Conservation (phyloP, 2,329 filamentous ascomycete genomes). For the Xylaria sp. region DNA sequence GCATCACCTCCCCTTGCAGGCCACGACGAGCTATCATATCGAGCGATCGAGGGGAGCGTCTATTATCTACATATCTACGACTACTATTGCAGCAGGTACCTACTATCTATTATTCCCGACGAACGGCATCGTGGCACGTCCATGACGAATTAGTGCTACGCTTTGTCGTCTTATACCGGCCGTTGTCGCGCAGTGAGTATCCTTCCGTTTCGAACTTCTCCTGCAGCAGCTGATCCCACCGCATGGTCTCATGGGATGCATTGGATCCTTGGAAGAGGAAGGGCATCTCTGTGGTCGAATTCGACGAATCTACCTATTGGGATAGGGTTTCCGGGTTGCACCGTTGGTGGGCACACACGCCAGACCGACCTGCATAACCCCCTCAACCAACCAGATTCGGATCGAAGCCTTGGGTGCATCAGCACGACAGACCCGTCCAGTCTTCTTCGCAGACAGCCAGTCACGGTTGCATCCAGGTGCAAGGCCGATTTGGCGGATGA, state of each 20-base stretch:
- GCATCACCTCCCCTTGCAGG: slow-evolving; percentile 24
- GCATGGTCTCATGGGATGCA: slow-evolving; percentile 32
- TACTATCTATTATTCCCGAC: slow-evolving; percentile 33
- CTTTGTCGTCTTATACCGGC: slow-evolving; percentile 40
- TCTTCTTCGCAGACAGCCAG: slow-evolving; percentile 40
- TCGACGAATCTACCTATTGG: slow-evolving; percentile 37
- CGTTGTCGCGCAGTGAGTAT: slow-evolving; percentile 39
- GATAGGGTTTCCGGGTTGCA: slow-evolving; percentile 32
- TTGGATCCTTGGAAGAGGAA: slow-evolving; percentile 30
- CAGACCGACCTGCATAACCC: slow-evolving; percentile 39
- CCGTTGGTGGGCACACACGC: slow-evolving; percentile 44
- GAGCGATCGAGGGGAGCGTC: neutral
- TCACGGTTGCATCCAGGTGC: slow-evolving; percentile 44
- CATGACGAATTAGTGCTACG: slow-evolving; percentile 34
- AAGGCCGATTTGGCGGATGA: slow-evolving; percentile 36
- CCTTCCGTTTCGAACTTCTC: slow-evolving; percentile 45
- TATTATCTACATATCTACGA: neutral
- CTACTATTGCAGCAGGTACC: no score
- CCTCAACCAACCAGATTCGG: slow-evolving; percentile 40
- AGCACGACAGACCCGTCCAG: slow-evolving; percentile 34
- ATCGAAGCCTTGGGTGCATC: slow-evolving; percentile 41
- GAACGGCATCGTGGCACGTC: slow-evolving; percentile 40
- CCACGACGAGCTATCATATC: slow-evolving; percentile 10
- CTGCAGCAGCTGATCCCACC: slow-evolving; percentile 47
- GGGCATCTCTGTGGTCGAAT: slow-evolving; percentile 35